These are phyloP conservation scores for Pseudisothecium myosuroides DNA, from an alignment of 225 moss, liverwort and hornwort species.

Conservation along the genomic window DNA sequence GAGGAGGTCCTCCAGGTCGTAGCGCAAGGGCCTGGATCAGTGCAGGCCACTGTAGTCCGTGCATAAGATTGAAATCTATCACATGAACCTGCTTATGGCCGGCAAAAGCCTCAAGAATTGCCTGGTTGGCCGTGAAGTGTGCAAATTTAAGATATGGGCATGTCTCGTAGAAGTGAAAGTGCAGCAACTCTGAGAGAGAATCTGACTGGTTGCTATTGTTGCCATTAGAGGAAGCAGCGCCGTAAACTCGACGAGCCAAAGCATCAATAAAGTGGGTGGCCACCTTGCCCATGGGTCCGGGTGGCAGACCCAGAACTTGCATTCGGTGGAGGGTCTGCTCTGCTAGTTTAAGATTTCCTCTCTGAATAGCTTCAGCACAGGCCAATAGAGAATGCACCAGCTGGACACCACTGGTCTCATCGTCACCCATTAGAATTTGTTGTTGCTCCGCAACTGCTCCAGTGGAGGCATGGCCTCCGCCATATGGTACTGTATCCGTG, in stretches of 20 bases:
- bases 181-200: conserved; percentile 45
- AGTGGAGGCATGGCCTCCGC: not conserved
- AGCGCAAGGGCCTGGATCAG: conserved; percentile 67
- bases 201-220: conserved; percentile 2
- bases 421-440: conserved; percentile 9
- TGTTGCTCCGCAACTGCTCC: conserved; percentile 5
- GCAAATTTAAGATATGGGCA: conserved; percentile 73
- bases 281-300: conserved; percentile 67
- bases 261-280: conserved; percentile 69
- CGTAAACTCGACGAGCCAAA: conserved; percentile 47
- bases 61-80: conserved; percentile 63
- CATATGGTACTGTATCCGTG: not conserved
- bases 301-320: conserved; percentile 46
- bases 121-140: conserved; percentile 74
- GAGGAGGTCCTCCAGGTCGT: conserved; percentile 56
- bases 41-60: conserved; percentile 77
- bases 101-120: conserved; percentile 61
- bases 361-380: conserved; percentile 60
- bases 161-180: conserved; percentile 64
- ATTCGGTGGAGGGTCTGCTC: conserved; percentile 54
- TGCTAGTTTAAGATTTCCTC: conserved; percentile 34
- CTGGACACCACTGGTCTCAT: conserved; percentile 51
- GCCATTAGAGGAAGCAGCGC: conserved; percentile 1
- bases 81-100: conserved; percentile 55
- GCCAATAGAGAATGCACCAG: conserved; percentile 57